Evolutionary conservation across 345 rosid genomes (phyloP).

Genomic region (Alliaria petiolata): DNA sequence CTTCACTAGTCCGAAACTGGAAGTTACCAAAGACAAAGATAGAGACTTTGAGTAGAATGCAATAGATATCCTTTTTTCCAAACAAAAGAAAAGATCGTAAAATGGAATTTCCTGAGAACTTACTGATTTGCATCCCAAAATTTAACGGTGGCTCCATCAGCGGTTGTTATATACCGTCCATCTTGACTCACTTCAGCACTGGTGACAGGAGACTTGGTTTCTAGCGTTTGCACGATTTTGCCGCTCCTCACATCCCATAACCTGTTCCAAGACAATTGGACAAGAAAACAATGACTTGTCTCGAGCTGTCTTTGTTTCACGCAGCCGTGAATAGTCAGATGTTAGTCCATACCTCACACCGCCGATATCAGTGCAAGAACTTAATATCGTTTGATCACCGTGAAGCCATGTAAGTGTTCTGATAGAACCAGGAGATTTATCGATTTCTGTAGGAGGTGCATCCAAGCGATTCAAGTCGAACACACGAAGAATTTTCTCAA

Average conservation of each 20-base stretch:
- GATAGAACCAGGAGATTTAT: conserved; percentile 38
- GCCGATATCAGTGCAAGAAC: conserved; percentile 85
- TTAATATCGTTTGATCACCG: conserved; percentile 64
- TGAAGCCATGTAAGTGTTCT: conserved; percentile 40
- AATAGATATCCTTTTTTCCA: too few relatives aligned
- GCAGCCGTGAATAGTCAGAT: too few relatives aligned
- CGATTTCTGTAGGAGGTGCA: conserved; percentile 36
- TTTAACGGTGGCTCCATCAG: conserved; percentile 82
- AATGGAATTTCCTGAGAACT: conserved; percentile 28
- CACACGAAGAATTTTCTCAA: conserved; percentile 33
- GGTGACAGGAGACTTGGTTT: conserved; percentile 82
- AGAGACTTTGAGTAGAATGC: not conserved
- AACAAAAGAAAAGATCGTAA: too few relatives aligned
- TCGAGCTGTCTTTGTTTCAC: too few relatives aligned
- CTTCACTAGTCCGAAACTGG: conserved; percentile 83
- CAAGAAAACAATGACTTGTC: not conserved
- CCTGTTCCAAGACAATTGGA: conserved; percentile 31
- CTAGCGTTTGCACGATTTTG: conserved; percentile 76
- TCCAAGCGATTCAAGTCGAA: conserved; percentile 36
- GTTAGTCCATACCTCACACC: conserved; percentile 99
- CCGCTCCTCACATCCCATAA: conserved; percentile 95
- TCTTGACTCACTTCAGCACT: conserved; percentile 98
- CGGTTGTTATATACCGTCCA: conserved; percentile 88
- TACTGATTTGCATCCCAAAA: conserved; percentile 99
- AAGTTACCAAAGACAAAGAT: not conserved